These are phyloP conservation scores for Lasiosphaeris hirsuta DNA, from an alignment of 495 filamentous ascomycete species.

Conservation along the genomic window DNA sequence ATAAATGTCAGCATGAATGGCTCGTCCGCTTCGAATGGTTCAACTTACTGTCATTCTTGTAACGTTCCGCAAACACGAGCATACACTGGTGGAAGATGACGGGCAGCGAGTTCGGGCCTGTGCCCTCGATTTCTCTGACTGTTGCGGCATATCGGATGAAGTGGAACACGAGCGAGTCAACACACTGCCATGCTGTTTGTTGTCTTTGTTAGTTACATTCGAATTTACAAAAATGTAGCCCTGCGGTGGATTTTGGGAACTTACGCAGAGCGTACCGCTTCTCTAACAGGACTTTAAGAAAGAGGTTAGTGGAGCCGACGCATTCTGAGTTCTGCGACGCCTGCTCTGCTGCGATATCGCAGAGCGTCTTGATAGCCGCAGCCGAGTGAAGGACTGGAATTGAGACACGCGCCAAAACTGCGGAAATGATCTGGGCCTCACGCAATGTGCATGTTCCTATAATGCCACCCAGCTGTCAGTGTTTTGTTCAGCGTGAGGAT, in stretches of 20 bases:
- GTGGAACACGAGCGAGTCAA: constrained; percentile 93
- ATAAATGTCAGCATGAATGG: background rate
- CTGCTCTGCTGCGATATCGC: constrained; percentile 88
- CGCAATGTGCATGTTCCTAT: constrained; percentile 73
- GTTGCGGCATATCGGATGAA: constrained; percentile 82
- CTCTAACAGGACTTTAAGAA: constrained; percentile 87
- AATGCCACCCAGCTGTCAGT: background rate
- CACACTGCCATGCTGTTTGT: constrained; percentile 68
- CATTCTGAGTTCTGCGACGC: constrained; percentile 67
- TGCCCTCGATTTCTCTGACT: constrained; percentile 13
- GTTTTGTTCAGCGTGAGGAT: constrained; percentile 2
- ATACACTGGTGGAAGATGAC: constrained; percentile 88
- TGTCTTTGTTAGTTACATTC: background rate
- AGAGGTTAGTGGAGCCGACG: constrained; percentile 82
- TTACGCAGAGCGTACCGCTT: constrained; percentile 91
- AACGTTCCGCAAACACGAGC: constrained; percentile 87
- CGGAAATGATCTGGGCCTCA: constrained; percentile 86
- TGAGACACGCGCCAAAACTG: constrained; percentile 69
- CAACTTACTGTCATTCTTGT: constrained; percentile 72
- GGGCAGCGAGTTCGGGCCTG: constrained; percentile 36
- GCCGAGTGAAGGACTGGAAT: constrained; percentile 91
- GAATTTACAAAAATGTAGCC: background rate
- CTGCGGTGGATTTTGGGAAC: background rate
- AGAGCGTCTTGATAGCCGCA: constrained; percentile 83
- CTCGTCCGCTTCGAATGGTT: background rate